Evolutionary conservation across 306 rosid species (phyloP), one percentile per base, ranked within the genome.

Genomic region (Abrus precatorius): DNA sequence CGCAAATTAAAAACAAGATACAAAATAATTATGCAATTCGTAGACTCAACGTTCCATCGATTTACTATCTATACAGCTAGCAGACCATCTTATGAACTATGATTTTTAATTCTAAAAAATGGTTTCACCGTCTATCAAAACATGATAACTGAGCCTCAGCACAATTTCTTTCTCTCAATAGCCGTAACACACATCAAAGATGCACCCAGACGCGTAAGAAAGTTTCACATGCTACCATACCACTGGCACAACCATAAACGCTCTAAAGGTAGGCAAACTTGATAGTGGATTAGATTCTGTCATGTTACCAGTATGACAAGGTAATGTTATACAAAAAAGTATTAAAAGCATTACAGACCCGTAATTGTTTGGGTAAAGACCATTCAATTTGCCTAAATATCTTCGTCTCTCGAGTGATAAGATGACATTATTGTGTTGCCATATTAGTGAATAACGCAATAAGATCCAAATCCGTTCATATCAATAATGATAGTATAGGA

Each of bases 401-500:
- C 64, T 57, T 57, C 27, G 5, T 11, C 8, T 33, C 0, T 38
- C 41, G 9, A 33, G 41, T 14, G 32, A 7, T 14, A 64, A 1
- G 49, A 63, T 34, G 13, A 28, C 27, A 3, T 38, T 20, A 9
- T 1, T 20, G 10, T 7, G 40, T 12, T 29, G 47, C 6, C 29
- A 63, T 33, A 11, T 62, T 12, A 6, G 69, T 63, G 14, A 61
- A 48, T 36, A 63, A 36, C 48, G 43, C 8, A 12, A 41, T 14
- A 43, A 66, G 14, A 66, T 9, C 14, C 72, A 43, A 67, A 67
- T 67, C 54, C 9, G n/a, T 47, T 57, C 61, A 33, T 11, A 69
- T 3, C 14, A 45, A 45, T 43, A 55, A 77, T 3, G 29, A 9
- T 30, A 27, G 20, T 20, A 20, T 20, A 20, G 20, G 20, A 20